Percentiles rank a stretch among this genome's conserved stretches.
These are phyloP conservation scores for Candolleomyces eurysporus DNA, from an alignment of 768 basidiomycete genomes.

Conservation along the genomic window DNA sequence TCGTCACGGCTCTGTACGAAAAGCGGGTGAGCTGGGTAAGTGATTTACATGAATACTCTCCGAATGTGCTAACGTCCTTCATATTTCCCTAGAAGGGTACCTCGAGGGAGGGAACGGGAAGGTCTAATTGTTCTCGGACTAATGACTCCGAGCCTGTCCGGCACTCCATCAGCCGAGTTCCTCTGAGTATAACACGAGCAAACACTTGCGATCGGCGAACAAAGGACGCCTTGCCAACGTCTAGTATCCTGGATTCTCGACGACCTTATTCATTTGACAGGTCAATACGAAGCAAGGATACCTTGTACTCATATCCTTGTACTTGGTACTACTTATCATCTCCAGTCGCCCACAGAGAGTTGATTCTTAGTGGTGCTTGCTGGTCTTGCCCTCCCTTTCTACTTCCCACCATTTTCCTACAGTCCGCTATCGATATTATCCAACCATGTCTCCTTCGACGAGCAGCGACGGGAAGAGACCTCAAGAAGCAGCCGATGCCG, in stretches of 20 bases:
- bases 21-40: too few species aligned
- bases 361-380: too few species aligned
- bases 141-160: background rate
- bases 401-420: too few species aligned
- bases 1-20: too few species aligned
- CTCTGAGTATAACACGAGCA: background rate
- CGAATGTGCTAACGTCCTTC: background rate
- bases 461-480: background rate
- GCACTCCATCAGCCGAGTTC: background rate
- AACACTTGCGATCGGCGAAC: background rate
- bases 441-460: background rate
- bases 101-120: background rate
- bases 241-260: background rate
- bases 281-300: too few species aligned
- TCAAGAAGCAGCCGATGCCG: slow-evolving; percentile 1
- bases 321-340: too few species aligned
- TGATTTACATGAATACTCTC: too few species aligned
- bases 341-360: too few species aligned
- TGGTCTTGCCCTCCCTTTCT: too few species aligned
- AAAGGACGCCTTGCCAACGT: background rate
- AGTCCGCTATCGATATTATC: too few species aligned
- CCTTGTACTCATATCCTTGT: too few species aligned
- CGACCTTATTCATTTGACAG: background rate
- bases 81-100: background rate
- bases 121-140: background rate